Evolutionary conservation across 1,284 basidiomycete species (phyloP).

Genomic region (Sutorius eximius): DNA sequence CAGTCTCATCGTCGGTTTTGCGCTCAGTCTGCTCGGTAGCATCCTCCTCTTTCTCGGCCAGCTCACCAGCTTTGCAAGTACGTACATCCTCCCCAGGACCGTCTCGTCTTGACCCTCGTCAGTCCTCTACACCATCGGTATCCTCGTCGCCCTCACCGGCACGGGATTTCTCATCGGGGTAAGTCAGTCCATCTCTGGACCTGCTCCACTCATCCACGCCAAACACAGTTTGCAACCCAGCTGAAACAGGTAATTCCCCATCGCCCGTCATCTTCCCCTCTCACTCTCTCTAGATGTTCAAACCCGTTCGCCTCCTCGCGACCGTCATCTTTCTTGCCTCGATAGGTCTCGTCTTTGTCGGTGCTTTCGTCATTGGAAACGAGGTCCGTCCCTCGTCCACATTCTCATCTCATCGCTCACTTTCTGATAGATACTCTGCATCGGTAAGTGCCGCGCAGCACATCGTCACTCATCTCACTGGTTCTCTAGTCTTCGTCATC

Average conservation of each 20-base stretch:
- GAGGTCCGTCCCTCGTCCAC: conserved; percentile 49
- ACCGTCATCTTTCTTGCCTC: conserved; percentile 76
- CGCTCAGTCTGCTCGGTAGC: conserved; percentile 79
- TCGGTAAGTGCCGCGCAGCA: conserved; percentile 39
- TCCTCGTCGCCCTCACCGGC: conserved; percentile 79
- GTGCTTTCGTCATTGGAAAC: conserved; percentile 71
- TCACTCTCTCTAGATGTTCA: conserved; percentile 75
- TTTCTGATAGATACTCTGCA: conserved; percentile 44
- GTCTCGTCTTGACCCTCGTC: conserved; percentile 3
- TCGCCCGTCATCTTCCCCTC: background rate
- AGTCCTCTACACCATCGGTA: conserved; percentile 86
- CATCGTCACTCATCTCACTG: conserved; percentile 4
- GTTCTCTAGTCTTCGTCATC: conserved; percentile 75
- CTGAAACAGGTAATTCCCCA: conserved; percentile 62
- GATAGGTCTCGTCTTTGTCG: conserved; percentile 78
- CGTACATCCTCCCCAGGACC: conserved; percentile 30
- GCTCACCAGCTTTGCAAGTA: conserved; percentile 76
- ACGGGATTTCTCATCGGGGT: conserved; percentile 90
- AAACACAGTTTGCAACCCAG: conserved; percentile 70
- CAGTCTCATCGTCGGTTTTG: conserved; percentile 72
- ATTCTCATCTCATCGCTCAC: conserved; percentile 6
- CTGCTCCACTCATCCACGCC: background rate
- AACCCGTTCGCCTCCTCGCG: conserved; percentile 85
- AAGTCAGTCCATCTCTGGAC: conserved; percentile 24
- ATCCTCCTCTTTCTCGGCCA: conserved; percentile 77